A percentile compares a stretch with the other conserved stretches of the same genome.
Conservation (phyloP, 2,329 filamentous ascomycete species). For the Ophiocordyceps australis region DNA sequence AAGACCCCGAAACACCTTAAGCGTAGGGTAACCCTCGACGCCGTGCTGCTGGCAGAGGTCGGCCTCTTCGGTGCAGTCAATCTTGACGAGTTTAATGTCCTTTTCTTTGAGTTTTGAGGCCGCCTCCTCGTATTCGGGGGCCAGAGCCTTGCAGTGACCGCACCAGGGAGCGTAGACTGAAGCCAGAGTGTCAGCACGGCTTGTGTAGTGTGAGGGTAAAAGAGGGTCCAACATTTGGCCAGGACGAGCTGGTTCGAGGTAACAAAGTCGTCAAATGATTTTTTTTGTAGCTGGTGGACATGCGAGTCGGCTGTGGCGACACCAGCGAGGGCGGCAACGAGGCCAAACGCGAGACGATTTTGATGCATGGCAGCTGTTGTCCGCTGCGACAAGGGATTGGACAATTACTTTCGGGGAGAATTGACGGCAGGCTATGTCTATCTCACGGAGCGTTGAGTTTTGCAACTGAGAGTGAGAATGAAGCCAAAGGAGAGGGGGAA, state of each 20-base stretch:
- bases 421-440: too few species aligned
- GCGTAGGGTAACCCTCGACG: constrained; percentile 93
- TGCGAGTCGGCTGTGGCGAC: constrained; percentile 55
- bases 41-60: constrained; percentile 81
- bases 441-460: not conserved
- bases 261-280: constrained; percentile 76
- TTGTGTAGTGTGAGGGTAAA: too few species aligned
- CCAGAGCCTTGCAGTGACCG: constrained; percentile 96
- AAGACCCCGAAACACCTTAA: constrained; percentile 92
- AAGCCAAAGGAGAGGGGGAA: not conserved
- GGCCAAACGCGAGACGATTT: constrained; percentile 31
- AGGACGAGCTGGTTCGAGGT: constrained; percentile 76
- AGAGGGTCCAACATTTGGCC: constrained; percentile 86
- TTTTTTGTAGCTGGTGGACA: constrained; percentile 68
- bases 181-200: not conserved
- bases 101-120: constrained; percentile 75
- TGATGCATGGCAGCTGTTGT: constrained; percentile 21
- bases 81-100: constrained; percentile 68
- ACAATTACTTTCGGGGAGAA: too few species aligned
- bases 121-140: constrained; percentile 77
- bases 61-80: constrained; percentile 89
- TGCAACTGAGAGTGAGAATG: not conserved
- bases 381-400: not conserved
- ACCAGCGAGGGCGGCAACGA: constrained; percentile 34
- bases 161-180: constrained; percentile 91